Conservation (phyloP, 371 early-diverging fungal species). For the Blakeslea trispora region DNA sequence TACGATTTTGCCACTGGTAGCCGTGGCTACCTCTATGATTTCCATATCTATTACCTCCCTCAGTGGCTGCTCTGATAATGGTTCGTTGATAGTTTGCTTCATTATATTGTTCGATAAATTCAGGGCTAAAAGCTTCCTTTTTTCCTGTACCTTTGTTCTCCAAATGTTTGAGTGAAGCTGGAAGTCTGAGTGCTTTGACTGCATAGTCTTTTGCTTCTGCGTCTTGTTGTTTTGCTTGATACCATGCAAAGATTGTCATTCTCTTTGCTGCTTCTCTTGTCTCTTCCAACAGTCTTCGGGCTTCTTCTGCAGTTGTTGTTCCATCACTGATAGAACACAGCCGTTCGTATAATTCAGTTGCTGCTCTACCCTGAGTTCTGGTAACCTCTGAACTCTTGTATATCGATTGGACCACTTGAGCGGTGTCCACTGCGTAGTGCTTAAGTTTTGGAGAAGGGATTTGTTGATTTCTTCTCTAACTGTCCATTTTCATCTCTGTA, state of each 20-base stretch:
- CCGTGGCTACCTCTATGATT: background rate
- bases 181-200: slow-evolving; percentile 9
- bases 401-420: slow-evolving; percentile 7
- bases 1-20: slow-evolving; percentile 1
- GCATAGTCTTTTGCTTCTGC: slow-evolving; percentile 15
- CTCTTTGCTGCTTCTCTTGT: slow-evolving; percentile 3
- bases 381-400: slow-evolving; percentile 16
- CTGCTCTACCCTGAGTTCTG: slow-evolving; percentile 3
- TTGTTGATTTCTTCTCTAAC: slow-evolving; percentile 16
- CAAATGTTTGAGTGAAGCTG: slow-evolving; percentile 18
- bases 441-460: slow-evolving; percentile 14
- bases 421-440: slow-evolving; percentile 7
- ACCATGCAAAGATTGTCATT: background rate
- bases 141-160: slow-evolving; percentile 8
- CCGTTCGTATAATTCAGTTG: slow-evolving; percentile 9
- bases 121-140: slow-evolving; percentile 3
- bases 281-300: background rate
- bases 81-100: slow-evolving; percentile 15
- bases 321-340: background rate
- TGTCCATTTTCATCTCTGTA: slow-evolving; percentile 14
- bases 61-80: background rate
- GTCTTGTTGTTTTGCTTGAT: slow-evolving; percentile 9
- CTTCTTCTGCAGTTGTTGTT: slow-evolving; percentile 2
- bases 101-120: slow-evolving; percentile 6
- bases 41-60: slow-evolving; percentile 1